Evolutionary conservation across 345 rosid genomes (phyloP), one percentile per base, ranked within the genome.

Genomic region (Aurinia saxatilis): DNA sequence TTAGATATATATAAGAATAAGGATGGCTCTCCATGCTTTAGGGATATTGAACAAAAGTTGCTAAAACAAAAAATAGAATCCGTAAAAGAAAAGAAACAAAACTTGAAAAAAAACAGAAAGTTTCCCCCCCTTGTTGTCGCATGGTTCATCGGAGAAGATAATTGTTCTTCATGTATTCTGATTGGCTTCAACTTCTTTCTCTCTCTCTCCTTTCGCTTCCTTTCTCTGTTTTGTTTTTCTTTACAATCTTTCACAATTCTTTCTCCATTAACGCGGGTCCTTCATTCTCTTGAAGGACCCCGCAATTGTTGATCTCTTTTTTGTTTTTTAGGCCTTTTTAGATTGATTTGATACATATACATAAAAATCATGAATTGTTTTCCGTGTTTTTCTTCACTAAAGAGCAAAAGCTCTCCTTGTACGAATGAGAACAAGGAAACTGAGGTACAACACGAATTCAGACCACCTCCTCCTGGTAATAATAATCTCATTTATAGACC

Each of bases 301-400:
- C 80, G 53, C 48, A 63, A 40, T 55, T 59, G 53, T 48, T 60
- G 41, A 63, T 23, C 41, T 16, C 23, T 7, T 18, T 55, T 16
- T 8, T 5, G 2, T 5, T 13, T 39, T 19, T 47, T 33, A 41
- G 9, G 46, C 4, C 5, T 4, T 29, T 63, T 17, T 51, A 54
- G 37, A 59, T 5, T 50, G 25, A 15, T 25, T 52, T 46, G 15
- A n/a, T n/a, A n/a, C n/a, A n/a, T n/a, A n/a, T n/a, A n/a, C n/a
- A n/a, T 34, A 30, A 0, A 10, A 57, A 73, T 29, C 12, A 86
- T 92, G 97, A 81, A 60, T 70, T 89, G 97, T 68, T 86, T 84
- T 59, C 77, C 93, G 2, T 92, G 98, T 75, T 89, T 89, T 57
- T 63, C 80, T 27, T 66, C 81, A 0, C 77, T 77, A 0, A 82